These are phyloP conservation scores for Thuja plicata DNA, from an alignment of 83 land plant genomes.

Conservation along the genomic window DNA sequence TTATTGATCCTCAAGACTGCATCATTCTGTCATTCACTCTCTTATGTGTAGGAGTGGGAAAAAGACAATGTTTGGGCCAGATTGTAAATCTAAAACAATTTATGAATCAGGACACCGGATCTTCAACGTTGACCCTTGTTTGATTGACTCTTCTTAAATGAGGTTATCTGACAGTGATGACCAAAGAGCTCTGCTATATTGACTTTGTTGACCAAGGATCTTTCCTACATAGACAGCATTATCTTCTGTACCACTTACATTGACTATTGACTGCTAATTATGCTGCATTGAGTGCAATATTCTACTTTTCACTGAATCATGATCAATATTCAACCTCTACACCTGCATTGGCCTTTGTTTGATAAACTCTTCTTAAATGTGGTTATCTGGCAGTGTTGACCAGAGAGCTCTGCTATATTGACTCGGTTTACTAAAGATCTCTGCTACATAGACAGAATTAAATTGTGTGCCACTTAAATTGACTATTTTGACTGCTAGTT, in stretches of 20 bases:
- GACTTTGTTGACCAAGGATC: too few relatives aligned
- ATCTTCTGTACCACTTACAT: too few relatives aligned
- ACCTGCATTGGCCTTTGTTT: not conserved
- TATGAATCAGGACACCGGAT: not conserved
- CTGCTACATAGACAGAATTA: not conserved
- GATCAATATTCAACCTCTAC: not conserved
- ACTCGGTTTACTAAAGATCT: not conserved
- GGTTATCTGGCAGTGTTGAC: not conserved
- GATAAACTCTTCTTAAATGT: not conserved
- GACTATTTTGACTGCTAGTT: not conserved
- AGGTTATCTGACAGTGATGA: too few relatives aligned
- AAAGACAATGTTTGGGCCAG: not conserved
- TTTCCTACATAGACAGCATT: too few relatives aligned
- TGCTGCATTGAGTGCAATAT: too few relatives aligned
- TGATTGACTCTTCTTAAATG: too few relatives aligned
- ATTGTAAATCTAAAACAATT: too few relatives aligned
- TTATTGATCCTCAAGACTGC: not conserved
- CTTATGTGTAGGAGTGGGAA: not conserved
- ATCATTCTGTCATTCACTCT: not conserved
- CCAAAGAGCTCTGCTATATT: too few relatives aligned
- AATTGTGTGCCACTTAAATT: not conserved
- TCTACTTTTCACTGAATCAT: too few relatives aligned
- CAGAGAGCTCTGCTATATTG: not conserved
- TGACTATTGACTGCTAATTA: too few relatives aligned
- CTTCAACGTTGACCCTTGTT: not conserved